Conservation (phyloP, 2,329 filamentous ascomycete species). For the Pseudopyricularia cyperi region DNA sequence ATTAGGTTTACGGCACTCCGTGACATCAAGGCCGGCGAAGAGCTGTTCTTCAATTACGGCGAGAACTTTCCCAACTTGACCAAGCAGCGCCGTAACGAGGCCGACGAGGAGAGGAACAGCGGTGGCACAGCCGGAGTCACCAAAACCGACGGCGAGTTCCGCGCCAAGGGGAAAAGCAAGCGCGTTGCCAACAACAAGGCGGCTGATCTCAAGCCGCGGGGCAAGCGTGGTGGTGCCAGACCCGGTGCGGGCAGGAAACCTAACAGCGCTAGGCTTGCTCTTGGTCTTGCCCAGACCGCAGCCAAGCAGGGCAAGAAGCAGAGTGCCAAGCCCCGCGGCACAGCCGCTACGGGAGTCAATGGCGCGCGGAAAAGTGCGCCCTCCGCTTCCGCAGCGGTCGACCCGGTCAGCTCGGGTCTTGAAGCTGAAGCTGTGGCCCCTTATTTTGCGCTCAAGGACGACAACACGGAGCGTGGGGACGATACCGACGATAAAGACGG, state of each 20-base stretch:
- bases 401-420: background rate
- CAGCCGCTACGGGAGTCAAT: background rate
- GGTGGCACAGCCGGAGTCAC: background rate
- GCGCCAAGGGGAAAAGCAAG: slow-evolving; percentile 2
- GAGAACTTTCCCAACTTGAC: slow-evolving; percentile 52
- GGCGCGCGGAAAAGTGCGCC: background rate
- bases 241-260: slow-evolving; percentile 3
- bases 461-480: slow-evolving; percentile 7
- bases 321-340: background rate
- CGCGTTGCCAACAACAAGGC: slow-evolving; percentile 3
- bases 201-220: slow-evolving; percentile 3
- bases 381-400: slow-evolving; percentile 1
- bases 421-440: background rate
- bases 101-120: slow-evolving; percentile 12
- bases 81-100: slow-evolving; percentile 34
- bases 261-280: background rate
- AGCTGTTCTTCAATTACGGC: slow-evolving; percentile 74
- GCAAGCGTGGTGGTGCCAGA: slow-evolving; percentile 1
- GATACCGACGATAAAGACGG: background rate
- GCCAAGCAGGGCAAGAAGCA: slow-evolving; percentile 1
- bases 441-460: slow-evolving; percentile 7
- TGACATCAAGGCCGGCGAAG: slow-evolving; percentile 57
- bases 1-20: slow-evolving; percentile 60
- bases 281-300: background rate
- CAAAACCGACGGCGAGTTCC: background rate